A percentile compares a stretch with the other conserved stretches of the same genome.
Conservation (phyloP, 148 eudicot species). For the Nepenthes mirabilis region DNA sequence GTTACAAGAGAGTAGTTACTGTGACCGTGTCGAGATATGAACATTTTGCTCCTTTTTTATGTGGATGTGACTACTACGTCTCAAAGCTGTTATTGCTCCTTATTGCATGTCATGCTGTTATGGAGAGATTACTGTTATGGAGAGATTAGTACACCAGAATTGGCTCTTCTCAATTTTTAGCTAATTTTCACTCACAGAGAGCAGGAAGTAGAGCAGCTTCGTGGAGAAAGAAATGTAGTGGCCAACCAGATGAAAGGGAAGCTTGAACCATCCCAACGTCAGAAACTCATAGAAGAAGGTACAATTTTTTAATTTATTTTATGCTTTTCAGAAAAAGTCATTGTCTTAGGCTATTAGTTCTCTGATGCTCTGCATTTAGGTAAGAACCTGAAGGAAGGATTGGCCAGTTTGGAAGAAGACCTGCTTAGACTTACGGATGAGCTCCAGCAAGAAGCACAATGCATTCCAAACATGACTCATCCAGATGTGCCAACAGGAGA, state of each 20-base stretch:
- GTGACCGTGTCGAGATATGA: too few species aligned
- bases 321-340: slow-evolving; percentile 1
- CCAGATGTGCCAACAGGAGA: slow-evolving; percentile 87
- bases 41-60: too few species aligned
- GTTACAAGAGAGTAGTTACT: too few species aligned
- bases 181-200: slow-evolving; percentile 76
- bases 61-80: too few species aligned
- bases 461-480: slow-evolving; percentile 93
- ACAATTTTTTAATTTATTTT: slow-evolving; percentile 2
- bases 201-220: slow-evolving; percentile 94
- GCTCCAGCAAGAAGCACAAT: slow-evolving; percentile 85
- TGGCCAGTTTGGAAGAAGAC: slow-evolving; percentile 64
- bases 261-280: slow-evolving; percentile 71
- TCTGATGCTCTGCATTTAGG: slow-evolving; percentile 30
- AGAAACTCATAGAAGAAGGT: slow-evolving; percentile 87
- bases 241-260: slow-evolving; percentile 95
- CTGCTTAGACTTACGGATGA: slow-evolving; percentile 69
- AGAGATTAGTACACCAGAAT: slow-evolving; percentile 9
- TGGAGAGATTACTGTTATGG: not conserved
- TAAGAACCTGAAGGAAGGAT: slow-evolving; percentile 67
- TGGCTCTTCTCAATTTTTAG: slow-evolving; percentile 33
- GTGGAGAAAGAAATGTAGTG: slow-evolving; percentile 81
- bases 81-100: too few species aligned
- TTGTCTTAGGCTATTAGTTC: not conserved
- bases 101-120: too few species aligned